Percentiles rank a stretch among this genome's conserved stretches.
These are phyloP conservation scores for Dendrobium catenatum DNA, from an alignment of 106 monocot species.

Conservation along the genomic window DNA sequence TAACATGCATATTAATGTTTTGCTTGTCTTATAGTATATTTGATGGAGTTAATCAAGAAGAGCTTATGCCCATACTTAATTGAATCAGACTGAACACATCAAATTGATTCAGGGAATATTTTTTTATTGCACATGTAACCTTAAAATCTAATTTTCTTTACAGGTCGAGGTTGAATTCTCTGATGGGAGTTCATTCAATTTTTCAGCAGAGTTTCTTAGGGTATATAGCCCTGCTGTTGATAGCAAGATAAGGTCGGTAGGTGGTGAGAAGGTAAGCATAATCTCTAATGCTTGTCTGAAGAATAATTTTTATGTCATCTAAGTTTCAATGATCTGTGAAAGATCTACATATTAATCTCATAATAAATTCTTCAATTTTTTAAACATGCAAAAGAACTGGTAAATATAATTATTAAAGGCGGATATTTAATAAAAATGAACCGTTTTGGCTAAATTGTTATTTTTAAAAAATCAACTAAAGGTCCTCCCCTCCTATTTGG, in stretches of 20 bases:
- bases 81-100: neutral
- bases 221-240: conserved; percentile 86
- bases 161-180: conserved; percentile 84
- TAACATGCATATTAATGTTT: neutral
- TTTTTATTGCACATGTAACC: neutral
- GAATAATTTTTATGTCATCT: neutral
- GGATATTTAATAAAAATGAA: too few relatives aligned
- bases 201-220: conserved; percentile 84
- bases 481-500: too few relatives aligned
- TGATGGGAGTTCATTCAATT: conserved; percentile 54
- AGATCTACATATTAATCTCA: neutral
- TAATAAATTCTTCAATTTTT: neutral
- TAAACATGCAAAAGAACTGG: neutral
- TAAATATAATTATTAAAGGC: too few relatives aligned
- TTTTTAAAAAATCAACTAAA: too few relatives aligned
- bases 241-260: conserved; percentile 78
- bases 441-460: too few relatives aligned
- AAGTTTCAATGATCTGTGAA: neutral
- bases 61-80: neutral
- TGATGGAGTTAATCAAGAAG: neutral
- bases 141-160: neutral
- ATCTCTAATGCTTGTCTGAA: neutral
- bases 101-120: neutral
- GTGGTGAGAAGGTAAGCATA: conserved; percentile 77
- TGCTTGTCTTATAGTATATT: neutral